phyloP scores from a whole-genome alignment of 1,139 yeast species.

The Candida frijolesensis region DNA sequence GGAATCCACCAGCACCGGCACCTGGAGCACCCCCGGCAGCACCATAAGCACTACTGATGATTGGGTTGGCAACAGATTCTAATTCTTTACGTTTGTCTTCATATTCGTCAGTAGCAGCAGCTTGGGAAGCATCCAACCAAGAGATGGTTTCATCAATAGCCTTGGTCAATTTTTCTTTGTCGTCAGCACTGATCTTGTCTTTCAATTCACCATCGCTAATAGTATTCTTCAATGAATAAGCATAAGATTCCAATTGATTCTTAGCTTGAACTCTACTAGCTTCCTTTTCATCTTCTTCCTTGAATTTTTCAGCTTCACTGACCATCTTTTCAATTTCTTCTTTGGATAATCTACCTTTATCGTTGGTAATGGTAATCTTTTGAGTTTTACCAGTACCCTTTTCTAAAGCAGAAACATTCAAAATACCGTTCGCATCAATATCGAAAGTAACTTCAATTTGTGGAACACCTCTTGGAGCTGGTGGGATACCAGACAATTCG shows the following conservation, averaged over 20 bases:
- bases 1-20: conserved; percentile 21
- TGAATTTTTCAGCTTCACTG: conserved; percentile 44
- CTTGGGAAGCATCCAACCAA: conserved; percentile 54
- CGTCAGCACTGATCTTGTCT: conserved; percentile 51
- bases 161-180: conserved; percentile 45
- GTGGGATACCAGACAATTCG: conserved; percentile 92
- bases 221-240: conserved; percentile 75
- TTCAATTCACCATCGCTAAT: conserved; percentile 50
- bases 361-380: conserved; percentile 45
- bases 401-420: conserved; percentile 90
- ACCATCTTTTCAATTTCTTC: conserved; percentile 54
- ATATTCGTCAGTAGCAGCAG: conserved; percentile 56
- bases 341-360: conserved; percentile 52
- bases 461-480: conserved; percentile 97
- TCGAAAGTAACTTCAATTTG: conserved; percentile 95
- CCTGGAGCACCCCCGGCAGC: conserved; percentile 31
- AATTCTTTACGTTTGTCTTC: conserved; percentile 67
- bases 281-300: conserved; percentile 41
- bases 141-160: conserved; percentile 46
- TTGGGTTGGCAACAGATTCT: conserved; percentile 66
- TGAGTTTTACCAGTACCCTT: conserved; percentile 81
- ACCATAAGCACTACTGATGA: conserved; percentile 63
- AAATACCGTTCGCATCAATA: conserved; percentile 90
- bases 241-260: conserved; percentile 87
- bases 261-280: conserved; percentile 55